Conservation (phyloP, 78 protist genomes). For the Polysphondylium violaceum region DNA sequence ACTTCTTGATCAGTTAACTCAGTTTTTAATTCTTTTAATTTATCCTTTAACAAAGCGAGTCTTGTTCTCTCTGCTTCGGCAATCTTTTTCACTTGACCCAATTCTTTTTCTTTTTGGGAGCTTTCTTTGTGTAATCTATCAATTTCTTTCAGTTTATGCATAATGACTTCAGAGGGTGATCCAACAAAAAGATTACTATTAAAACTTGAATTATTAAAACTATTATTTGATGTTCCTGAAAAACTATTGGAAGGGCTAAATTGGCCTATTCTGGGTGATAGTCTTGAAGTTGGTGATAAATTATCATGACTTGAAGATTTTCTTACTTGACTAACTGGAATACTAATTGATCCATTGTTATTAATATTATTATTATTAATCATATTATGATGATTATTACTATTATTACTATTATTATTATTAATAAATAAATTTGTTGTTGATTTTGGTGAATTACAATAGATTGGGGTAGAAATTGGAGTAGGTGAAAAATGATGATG, state of each 20-base stretch:
- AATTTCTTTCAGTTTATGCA: slow-evolving; percentile 51
- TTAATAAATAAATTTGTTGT: slow-evolving; percentile 34
- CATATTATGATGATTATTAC: no score
- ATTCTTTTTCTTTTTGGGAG: slow-evolving; percentile 42
- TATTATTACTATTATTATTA: no score
- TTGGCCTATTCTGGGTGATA: background rate
- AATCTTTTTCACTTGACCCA: slow-evolving; percentile 63
- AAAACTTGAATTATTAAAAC: background rate
- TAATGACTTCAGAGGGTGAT: slow-evolving; percentile 70
- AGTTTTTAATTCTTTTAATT: slow-evolving; percentile 26
- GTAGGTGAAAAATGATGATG: slow-evolving; percentile 23
- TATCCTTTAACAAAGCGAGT: slow-evolving; percentile 29
- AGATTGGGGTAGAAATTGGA: slow-evolving; percentile 6
- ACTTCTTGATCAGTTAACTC: slow-evolving; percentile 25
- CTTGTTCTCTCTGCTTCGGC: slow-evolving; percentile 76
- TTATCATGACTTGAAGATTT: slow-evolving; percentile 30
- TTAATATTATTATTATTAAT: no score
- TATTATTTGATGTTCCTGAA: background rate
- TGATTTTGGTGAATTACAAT: background rate
- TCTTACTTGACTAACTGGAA: slow-evolving; percentile 19
- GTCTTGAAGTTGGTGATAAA: background rate
- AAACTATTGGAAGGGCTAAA: background rate
- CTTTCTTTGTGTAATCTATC: slow-evolving; percentile 30
- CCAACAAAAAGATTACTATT: slow-evolving; percentile 23
- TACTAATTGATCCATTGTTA: background rate